Base-by-base conservation (phyloP, 257 asterid genomes). In the Galeopsis tetrahit region DNA sequence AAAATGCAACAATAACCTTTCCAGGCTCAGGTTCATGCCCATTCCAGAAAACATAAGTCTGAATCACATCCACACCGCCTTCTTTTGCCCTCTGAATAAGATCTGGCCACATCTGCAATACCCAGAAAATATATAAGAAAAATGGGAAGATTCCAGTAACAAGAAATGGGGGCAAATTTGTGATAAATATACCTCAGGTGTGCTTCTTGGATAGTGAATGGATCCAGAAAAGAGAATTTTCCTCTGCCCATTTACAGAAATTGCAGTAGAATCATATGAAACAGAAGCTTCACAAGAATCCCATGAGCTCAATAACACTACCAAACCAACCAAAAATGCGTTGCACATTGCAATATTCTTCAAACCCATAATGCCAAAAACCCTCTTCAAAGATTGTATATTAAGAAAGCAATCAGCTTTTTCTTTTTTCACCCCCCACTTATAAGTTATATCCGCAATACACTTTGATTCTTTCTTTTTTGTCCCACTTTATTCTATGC, bases 21-120 rank as follows among this genome's bases (percentile, higher is more conserved):
- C 97, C 97, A 68, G 82, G 96, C 66, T 88, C 87, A 83, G 99
- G 99, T 71, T 94, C 99, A 73, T 94, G 99, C 38, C 97, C 97
- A 83, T 94, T 94, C 99, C 99, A 94, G 69, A 94, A 94, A 46
- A 94, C 96, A 84, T 94, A 94, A 49, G 96, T 94, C 80, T 94
- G 97, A 76, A 94, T 91, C 77, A 91, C 96, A 89, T 91, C 99
- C 53, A 91, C 35, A 6, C 99, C 99, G 43, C 97, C 99, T 76
- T 91, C 96, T 84, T 91, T 94, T 21, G 99, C 99, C 84, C 85
- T 94, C 83, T 85, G 85, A 77, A 94, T 89, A 85, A 94, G 96
- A 88, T 87, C 96, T 77, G 97, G 96, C 99, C 99, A 94, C 97
- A 94, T 91, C 99, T 94, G 66, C 56, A 49, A 66, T 33, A 74